Percentiles rank a stretch among this genome's conserved stretches.
These are phyloP conservation scores for Termitomyces sp. DNA, from an alignment of 768 basidiomycete genomes.

Conservation along the genomic window DNA sequence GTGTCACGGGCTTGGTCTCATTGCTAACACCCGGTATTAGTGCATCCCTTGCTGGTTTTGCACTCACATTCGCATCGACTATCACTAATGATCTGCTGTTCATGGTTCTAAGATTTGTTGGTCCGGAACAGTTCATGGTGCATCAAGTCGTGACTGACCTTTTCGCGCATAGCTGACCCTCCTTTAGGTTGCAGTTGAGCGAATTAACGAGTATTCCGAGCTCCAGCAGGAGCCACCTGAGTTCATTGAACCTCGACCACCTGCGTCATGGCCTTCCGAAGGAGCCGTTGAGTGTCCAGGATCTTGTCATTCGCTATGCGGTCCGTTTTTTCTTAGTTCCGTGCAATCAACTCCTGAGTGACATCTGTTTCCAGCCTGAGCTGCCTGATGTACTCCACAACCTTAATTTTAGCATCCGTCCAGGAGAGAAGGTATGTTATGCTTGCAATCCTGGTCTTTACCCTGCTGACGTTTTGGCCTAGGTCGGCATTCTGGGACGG, in stretches of 20 bases:
- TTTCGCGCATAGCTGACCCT: neutral
- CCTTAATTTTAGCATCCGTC: slow-evolving; percentile 66
- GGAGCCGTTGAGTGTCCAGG: slow-evolving; percentile 69
- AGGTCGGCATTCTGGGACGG: slow-evolving; percentile 70
- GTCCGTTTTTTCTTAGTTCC: slow-evolving; percentile 35
- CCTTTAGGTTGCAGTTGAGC: slow-evolving; percentile 73
- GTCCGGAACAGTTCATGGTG: slow-evolving; percentile 91
- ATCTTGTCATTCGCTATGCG: slow-evolving; percentile 75
- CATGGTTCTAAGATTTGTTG: slow-evolving; percentile 74
- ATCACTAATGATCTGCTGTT: slow-evolving; percentile 71
- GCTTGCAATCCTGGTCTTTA: neutral
- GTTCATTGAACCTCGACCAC: slow-evolving; percentile 82
- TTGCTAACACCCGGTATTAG: slow-evolving; percentile 68
- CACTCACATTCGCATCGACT: slow-evolving; percentile 77
- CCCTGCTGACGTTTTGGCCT: neutral
- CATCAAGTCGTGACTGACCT: slow-evolving; percentile 5
- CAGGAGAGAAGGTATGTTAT: slow-evolving; percentile 67
- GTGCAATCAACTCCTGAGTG: neutral
- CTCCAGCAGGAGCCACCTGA: slow-evolving; percentile 75
- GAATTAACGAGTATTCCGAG: slow-evolving; percentile 90
- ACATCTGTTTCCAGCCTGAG: slow-evolving; percentile 53
- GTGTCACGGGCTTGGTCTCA: slow-evolving; percentile 65
- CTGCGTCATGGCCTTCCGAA: slow-evolving; percentile 70
- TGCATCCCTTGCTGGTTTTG: slow-evolving; percentile 83
- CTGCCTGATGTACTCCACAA: slow-evolving; percentile 82